A percentile compares a stretch with the other conserved stretches of the same genome.
These are phyloP conservation scores for Gossypium turneri DNA, from an alignment of 345 rosid species.

Conservation along the genomic window DNA sequence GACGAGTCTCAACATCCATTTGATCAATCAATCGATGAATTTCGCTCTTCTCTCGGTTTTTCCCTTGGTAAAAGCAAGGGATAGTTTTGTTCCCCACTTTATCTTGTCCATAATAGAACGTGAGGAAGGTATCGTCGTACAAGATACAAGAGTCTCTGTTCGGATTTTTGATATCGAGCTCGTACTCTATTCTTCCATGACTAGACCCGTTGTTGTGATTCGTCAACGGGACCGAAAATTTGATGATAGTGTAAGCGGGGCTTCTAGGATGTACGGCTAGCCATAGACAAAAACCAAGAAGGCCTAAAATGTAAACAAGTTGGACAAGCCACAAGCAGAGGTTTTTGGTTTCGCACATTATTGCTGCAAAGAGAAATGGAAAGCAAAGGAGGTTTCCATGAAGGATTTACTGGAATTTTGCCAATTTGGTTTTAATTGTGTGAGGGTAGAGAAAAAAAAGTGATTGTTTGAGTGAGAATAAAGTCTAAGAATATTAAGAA, in stretches of 20 bases:
- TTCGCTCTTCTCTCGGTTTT: not conserved
- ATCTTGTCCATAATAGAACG: slow-evolving; percentile 30
- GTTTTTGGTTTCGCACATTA: slow-evolving; percentile 20
- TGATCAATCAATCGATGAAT: not conserved
- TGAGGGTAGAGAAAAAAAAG: not conserved
- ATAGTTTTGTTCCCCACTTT: slow-evolving; percentile 20
- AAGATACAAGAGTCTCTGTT: slow-evolving; percentile 36
- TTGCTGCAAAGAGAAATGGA: not conserved
- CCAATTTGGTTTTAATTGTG: not conserved
- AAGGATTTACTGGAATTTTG: not conserved
- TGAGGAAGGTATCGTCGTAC: slow-evolving; percentile 31
- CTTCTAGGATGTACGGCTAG: slow-evolving; percentile 31
- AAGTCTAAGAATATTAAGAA: not conserved
- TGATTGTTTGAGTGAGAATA: slow-evolving; percentile 17
- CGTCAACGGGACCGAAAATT: slow-evolving; percentile 27
- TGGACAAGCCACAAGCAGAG: slow-evolving; percentile 35
- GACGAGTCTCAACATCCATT: not conserved
- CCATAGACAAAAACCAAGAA: slow-evolving; percentile 34
- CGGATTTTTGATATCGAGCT: slow-evolving; percentile 31
- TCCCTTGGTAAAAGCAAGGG: slow-evolving; percentile 28
- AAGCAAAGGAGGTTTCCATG: not conserved
- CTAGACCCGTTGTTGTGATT: not conserved
- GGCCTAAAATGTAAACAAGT: slow-evolving; percentile 30
- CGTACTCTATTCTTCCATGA: slow-evolving; percentile 19
- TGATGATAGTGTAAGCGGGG: slow-evolving; percentile 26